These are phyloP conservation scores for Ophiostoma novo-ulmi DNA, from an alignment of 2,329 filamentous ascomycete genomes.

Conservation along the genomic window DNA sequence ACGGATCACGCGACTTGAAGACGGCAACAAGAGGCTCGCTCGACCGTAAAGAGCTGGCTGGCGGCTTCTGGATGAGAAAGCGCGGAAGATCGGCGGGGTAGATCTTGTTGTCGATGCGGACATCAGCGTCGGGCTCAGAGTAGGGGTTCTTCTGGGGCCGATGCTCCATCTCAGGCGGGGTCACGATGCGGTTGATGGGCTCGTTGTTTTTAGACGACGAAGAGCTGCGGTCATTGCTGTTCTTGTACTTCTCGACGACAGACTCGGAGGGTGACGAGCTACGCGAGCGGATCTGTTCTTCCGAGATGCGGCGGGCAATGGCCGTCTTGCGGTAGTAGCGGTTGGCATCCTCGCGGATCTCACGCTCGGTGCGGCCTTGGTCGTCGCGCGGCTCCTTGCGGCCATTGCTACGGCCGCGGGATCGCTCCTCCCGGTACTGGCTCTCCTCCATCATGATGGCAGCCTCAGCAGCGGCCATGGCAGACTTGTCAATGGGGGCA, in stretches of 20 bases:
- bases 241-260: slow-evolving; percentile 51
- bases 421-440: slow-evolving; percentile 31
- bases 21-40: slow-evolving; percentile 31
- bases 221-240: slow-evolving; percentile 24
- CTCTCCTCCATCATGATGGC: slow-evolving; percentile 39
- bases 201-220: slow-evolving; percentile 22
- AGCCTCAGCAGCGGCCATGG: slow-evolving; percentile 45
- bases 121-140: slow-evolving; percentile 58
- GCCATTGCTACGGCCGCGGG: slow-evolving; percentile 24
- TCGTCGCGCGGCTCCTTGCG: slow-evolving; percentile 24
- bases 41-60: neutral
- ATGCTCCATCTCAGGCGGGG: slow-evolving; percentile 50
- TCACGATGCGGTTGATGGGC: slow-evolving; percentile 45
- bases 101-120: slow-evolving; percentile 46
- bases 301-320: slow-evolving; percentile 49
- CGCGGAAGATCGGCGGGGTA: slow-evolving; percentile 21
- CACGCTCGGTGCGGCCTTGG: slow-evolving; percentile 26
- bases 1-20: slow-evolving; percentile 48
- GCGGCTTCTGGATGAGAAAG: slow-evolving; percentile 30
- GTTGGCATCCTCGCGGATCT: slow-evolving; percentile 51
- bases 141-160: slow-evolving; percentile 46
- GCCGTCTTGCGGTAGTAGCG: slow-evolving; percentile 52
- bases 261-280: slow-evolving; percentile 49
- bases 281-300: slow-evolving; percentile 51
- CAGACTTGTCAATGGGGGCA: slow-evolving; percentile 42